Conservation (phyloP, 169 alveolate genomes). For the Cryptosporidium meleagridis region DNA sequence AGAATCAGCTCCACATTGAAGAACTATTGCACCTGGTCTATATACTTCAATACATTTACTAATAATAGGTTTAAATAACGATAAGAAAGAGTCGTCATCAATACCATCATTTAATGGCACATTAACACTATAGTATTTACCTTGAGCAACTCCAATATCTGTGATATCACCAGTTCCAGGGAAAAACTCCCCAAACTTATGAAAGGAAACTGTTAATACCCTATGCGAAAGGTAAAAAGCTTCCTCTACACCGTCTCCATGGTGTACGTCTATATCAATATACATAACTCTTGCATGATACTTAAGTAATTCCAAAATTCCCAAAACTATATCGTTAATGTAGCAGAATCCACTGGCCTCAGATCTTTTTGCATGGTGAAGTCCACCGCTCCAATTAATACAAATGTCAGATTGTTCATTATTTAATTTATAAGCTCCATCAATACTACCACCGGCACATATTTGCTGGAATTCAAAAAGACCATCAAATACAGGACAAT, state of each 20-base stretch:
- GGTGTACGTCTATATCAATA: conserved; percentile 98
- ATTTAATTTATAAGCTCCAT: conserved; percentile 94
- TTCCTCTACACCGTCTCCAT: conserved; percentile 99
- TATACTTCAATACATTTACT: conserved; percentile 94
- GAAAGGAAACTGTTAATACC: conserved; percentile 98
- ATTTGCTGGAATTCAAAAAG: conserved; percentile 95
- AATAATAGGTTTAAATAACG: conserved; percentile 93
- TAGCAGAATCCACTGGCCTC: conserved; percentile 99
- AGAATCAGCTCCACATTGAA: conserved; percentile 99
- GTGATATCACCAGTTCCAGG: conserved; percentile 99
- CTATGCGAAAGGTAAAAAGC: conserved; percentile 97
- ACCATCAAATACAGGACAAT: conserved; percentile 98
- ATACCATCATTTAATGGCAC: conserved; percentile 98
- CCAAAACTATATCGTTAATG: conserved; percentile 98
- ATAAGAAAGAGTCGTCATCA: conserved; percentile 93
- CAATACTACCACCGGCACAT: conserved; percentile 98
- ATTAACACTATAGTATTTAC: conserved; percentile 95
- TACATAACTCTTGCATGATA: conserved; percentile 98
- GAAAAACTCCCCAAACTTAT: conserved; percentile 98
- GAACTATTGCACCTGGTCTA: conserved; percentile 97
- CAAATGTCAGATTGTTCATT: conserved; percentile 95
- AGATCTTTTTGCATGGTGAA: conserved; percentile 96
- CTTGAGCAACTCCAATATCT: conserved; percentile 95
- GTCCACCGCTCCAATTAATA: conserved; percentile 99
- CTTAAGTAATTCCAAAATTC: conserved; percentile 95